A percentile compares a stretch with the other conserved stretches of the same genome.
phyloP scores from a whole-genome alignment of 306 rosid species.

The Elaeagnus macrophylla region DNA sequence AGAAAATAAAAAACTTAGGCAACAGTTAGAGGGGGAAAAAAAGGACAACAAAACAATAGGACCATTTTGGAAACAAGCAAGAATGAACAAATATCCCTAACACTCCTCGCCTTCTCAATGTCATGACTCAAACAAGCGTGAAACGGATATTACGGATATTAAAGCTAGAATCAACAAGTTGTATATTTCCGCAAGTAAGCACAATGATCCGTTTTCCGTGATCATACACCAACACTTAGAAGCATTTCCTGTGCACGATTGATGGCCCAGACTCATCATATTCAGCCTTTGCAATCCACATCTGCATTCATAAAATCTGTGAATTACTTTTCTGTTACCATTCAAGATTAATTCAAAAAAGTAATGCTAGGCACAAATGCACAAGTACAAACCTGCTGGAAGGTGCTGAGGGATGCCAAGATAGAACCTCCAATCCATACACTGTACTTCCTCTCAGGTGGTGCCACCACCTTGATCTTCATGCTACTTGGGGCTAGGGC shows the following conservation, averaged over 20 bases:
- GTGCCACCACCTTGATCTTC: conserved; percentile 99
- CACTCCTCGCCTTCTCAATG: conserved; percentile 37
- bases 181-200: conserved; percentile 18
- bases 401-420: conserved; percentile 98
- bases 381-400: conserved; percentile 75
- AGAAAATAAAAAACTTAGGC: neutral
- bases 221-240: conserved; percentile 43
- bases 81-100: too few relatives aligned
- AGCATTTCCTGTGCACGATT: conserved; percentile 97
- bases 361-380: conserved; percentile 4
- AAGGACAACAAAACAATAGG: conserved; percentile 18
- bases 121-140: conserved; percentile 43
- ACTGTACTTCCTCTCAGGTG: conserved; percentile 98
- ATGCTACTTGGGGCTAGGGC: conserved; percentile 98
- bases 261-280: conserved; percentile 98
- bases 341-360: conserved; percentile 1
- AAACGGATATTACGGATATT: too few relatives aligned
- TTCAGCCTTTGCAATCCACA: conserved; percentile 99
- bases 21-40: neutral
- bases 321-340: conserved; percentile 4
- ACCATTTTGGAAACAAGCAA: conserved; percentile 25
- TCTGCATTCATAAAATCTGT: conserved; percentile 39
- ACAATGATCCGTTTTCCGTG: conserved; percentile 25
- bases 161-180: conserved; percentile 37
- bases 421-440: conserved; percentile 99